These are phyloP conservation scores for Bonia amplexicaulis DNA, from an alignment of 176 grass and related monocot genomes.

Conservation along the genomic window DNA sequence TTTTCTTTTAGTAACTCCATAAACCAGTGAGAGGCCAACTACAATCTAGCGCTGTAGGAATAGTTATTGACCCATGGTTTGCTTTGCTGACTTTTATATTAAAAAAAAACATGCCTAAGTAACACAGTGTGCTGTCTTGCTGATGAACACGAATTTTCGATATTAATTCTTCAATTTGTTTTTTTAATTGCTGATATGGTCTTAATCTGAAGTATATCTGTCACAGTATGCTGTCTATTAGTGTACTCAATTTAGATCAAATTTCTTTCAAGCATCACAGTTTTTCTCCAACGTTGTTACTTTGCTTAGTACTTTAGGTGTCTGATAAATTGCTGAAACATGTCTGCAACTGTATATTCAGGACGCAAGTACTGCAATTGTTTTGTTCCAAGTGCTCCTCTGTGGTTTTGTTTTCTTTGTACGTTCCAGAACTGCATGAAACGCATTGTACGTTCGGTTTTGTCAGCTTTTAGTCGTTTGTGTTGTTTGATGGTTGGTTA, in stretches of 20 bases:
- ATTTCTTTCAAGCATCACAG: not conserved
- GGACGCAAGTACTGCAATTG: constrained; percentile 56
- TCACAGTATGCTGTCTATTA: not conserved
- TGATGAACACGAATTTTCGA: not conserved
- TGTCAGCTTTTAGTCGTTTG: not conserved
- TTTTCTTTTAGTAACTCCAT: not conserved
- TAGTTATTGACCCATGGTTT: not conserved
- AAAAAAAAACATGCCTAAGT: not conserved
- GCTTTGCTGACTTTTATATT: not conserved
- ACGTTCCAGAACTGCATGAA: not conserved
- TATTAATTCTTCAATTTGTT: not conserved
- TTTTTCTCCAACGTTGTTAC: not conserved
- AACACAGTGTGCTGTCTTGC: not conserved
- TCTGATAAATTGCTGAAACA: not conserved
- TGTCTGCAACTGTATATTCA: constrained; percentile 29
- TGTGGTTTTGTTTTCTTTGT: not conserved
- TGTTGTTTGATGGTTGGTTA: not conserved
- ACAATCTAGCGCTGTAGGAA: not conserved
- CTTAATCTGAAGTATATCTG: not conserved
- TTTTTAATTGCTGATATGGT: not conserved
- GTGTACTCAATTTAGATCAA: not conserved
- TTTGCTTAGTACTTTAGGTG: not conserved
- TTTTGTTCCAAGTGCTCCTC: constrained; percentile 27
- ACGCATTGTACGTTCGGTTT: not conserved
- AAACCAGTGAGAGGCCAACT: not conserved